Evolutionary conservation across 306 rosid genomes (phyloP), one percentile per base, ranked within the genome.

Genomic region (Dryas octopetala): DNA sequence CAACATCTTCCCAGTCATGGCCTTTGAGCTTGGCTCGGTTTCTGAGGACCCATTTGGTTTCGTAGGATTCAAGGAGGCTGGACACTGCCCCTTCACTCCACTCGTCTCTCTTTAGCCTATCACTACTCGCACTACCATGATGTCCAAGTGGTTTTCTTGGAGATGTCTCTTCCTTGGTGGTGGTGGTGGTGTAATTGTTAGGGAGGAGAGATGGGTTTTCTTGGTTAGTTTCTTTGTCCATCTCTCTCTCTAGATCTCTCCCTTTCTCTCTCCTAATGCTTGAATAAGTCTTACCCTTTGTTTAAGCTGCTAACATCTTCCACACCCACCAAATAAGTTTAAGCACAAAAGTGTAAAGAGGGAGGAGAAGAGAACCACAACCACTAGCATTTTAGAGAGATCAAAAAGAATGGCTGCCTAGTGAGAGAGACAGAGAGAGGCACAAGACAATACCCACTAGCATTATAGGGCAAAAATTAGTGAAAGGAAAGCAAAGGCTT

Each of bases 1-100:
- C 96, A 11, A 92, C 96, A 32, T 96, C 99, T 76, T 96, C 99
- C 99, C 97, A 96, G 6, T 96, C 99, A 41, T 89, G 97, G 16
- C 99, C 97, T 45, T 92, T 96, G 68, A 96, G 97, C 66, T 96
- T 92, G 4, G 98, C 99, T 78, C 99, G 81, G 53, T 96, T 96
- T 57, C 99, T 74, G 0, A 96, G 90, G 1, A 88, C 85, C 99
- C 99, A 96, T 85, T 92, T 96, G 48, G 81, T 41, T 70, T 92
- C 97, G 38, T 96, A 92, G 7, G 93, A 96, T 53, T 96, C 98
- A 64, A 96, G 86, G 26, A 96, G 96, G n/a, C 84, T 85, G 0
- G 96, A 81, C 38, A 96, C 98, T 0, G 98, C 99, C 7, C 99
- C 99, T 85, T 96, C 99, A 77, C 99, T 96, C 98, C 99, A 96